Evolutionary conservation across 371 early-diverging fungal species (phyloP).

Genomic region (Blastocladiella emersonii): DNA sequence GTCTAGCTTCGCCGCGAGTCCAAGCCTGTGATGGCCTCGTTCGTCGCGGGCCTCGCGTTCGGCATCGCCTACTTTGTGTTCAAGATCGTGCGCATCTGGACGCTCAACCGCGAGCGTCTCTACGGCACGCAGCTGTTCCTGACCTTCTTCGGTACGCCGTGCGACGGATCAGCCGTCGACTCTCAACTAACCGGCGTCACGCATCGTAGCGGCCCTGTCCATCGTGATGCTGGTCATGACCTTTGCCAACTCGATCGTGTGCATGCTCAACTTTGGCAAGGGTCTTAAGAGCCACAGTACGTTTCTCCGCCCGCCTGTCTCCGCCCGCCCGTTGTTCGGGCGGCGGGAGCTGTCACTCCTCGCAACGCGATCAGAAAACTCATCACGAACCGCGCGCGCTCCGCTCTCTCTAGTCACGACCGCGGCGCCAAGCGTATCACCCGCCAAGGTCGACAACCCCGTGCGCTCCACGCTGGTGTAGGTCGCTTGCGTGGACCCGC

Average conservation of each 20-base stretch:
- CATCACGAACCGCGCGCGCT: too few relatives aligned
- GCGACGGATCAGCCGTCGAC: not conserved
- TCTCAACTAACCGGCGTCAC: too few relatives aligned
- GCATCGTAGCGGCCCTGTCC: constrained; percentile 25
- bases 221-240: constrained; percentile 52
- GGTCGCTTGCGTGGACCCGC: too few relatives aligned
- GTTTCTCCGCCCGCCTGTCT: not conserved
- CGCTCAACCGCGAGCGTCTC: constrained; percentile 27
- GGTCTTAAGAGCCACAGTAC: constrained; percentile 32
- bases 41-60: constrained; percentile 49
- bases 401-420: too few relatives aligned
- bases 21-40: constrained; percentile 39
- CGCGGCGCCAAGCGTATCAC: too few relatives aligned
- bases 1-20: constrained; percentile 41
- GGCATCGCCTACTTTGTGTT: constrained; percentile 70
- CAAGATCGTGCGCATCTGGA: constrained; percentile 67
- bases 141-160: constrained; percentile 71
- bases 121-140: constrained; percentile 52
- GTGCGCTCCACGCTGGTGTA: too few relatives aligned
- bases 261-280: constrained; percentile 64
- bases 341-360: too few relatives aligned
- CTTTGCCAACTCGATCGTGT: constrained; percentile 47
- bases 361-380: too few relatives aligned
- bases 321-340: too few relatives aligned
- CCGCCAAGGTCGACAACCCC: too few relatives aligned